A percentile compares a stretch with the other conserved stretches of the same genome.
These are phyloP conservation scores for Salix arbutifolia DNA, from an alignment of 345 rosid species.

Conservation along the genomic window DNA sequence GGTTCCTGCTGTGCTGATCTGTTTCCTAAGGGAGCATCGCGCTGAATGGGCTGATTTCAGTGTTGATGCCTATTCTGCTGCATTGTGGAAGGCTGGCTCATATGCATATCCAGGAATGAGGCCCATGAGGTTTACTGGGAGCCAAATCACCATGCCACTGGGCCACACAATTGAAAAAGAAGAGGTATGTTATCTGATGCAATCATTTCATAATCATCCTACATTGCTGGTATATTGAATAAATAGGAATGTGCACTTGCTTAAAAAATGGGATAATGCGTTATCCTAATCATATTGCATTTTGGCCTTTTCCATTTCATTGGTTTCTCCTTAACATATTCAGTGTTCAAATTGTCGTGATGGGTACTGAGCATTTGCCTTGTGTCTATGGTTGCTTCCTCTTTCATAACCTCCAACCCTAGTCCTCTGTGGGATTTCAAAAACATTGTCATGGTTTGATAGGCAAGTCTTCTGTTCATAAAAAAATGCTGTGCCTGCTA, in stretches of 20 bases:
- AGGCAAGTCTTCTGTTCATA: background rate
- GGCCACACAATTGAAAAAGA: slow-evolving; percentile 97
- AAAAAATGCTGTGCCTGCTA: background rate
- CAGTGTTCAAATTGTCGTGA: background rate
- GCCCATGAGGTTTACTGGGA: slow-evolving; percentile 89
- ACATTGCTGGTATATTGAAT: background rate
- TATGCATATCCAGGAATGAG: slow-evolving; percentile 91
- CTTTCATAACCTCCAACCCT: background rate
- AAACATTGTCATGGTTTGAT: background rate
- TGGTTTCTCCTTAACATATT: background rate
- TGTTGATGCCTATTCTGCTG: slow-evolving; percentile 94
- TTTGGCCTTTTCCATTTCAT: background rate
- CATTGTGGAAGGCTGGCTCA: slow-evolving; percentile 69
- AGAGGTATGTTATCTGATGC: slow-evolving; percentile 54
- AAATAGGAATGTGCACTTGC: background rate
- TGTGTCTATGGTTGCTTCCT: background rate
- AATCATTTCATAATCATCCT: background rate
- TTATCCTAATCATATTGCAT: background rate
- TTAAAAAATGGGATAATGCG: background rate
- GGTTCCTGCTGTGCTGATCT: slow-evolving; percentile 88
- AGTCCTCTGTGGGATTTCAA: too few species aligned
- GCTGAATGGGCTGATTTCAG: slow-evolving; percentile 99
- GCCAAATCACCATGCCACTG: slow-evolving; percentile 94
- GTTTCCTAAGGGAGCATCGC: slow-evolving; percentile 94
- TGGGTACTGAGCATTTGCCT: background rate